phyloP scores from a whole-genome alignment of 305 asterid genomes.

The Solanum hybrid region DNA sequence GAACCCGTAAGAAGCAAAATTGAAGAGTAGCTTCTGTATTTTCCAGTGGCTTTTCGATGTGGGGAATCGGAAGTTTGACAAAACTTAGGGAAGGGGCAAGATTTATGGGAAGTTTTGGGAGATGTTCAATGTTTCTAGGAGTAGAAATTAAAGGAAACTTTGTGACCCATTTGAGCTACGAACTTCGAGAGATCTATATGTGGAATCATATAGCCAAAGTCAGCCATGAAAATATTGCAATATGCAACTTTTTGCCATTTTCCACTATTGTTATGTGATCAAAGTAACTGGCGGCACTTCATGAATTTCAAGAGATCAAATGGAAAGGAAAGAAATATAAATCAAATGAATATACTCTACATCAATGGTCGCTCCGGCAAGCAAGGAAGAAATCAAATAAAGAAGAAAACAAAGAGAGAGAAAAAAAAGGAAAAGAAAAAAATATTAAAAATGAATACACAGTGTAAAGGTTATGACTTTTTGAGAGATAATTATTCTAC shows the following conservation, averaged over 20 bases:
- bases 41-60: not conserved
- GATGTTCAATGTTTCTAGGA: not conserved
- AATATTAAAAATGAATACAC: not conserved
- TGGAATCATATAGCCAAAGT: not conserved
- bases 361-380: not conserved
- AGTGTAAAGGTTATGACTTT: not conserved
- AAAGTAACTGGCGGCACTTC: not conserved
- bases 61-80: not conserved
- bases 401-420: not conserved
- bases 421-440: not conserved
- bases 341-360: not conserved
- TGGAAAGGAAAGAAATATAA: not conserved
- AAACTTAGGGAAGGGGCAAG: not conserved
- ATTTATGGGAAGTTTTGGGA: not conserved
- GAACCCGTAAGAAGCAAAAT: not conserved
- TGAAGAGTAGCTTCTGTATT: not conserved
- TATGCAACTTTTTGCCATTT: not conserved
- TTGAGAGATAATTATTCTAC: not conserved
- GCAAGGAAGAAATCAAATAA: not conserved
- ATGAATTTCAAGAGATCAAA: not conserved
- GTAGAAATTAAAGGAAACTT: not conserved
- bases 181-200: not conserved
- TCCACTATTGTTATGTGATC: not conserved
- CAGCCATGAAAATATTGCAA: not conserved
- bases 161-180: not conserved